Evolutionary conservation across 768 basidiomycete genomes (phyloP).

Genomic region (Lactarius sp.): DNA sequence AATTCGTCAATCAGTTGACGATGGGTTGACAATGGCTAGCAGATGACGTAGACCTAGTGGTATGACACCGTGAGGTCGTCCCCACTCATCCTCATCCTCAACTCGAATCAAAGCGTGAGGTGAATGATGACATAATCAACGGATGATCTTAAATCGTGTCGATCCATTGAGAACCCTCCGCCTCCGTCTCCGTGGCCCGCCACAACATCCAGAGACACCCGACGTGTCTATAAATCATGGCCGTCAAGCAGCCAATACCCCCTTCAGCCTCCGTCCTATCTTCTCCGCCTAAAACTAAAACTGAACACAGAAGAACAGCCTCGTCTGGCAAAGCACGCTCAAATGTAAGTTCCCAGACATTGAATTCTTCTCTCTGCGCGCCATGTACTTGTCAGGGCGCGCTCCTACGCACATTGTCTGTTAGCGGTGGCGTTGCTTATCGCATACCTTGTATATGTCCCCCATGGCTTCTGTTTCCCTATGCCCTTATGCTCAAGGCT

Average conservation of each 20-base stretch:
- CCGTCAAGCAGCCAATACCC: slow-evolving; percentile 16
- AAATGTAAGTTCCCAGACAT: slow-evolving; percentile 5
- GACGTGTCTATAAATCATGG: neutral
- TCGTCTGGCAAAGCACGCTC: slow-evolving; percentile 12
- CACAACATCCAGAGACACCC: no score
- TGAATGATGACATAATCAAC: no score
- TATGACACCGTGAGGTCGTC: no score
- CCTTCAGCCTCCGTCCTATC: neutral
- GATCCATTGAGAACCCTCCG: neutral
- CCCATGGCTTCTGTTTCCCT: neutral
- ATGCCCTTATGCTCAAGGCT: neutral
- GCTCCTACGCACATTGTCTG: neutral
- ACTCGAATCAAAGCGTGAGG: no score
- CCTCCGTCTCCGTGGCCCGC: neutral
- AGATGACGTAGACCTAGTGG: no score
- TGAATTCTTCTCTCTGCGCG: neutral
- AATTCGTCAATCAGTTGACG: neutral
- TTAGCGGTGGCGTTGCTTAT: neutral
- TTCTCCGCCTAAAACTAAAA: neutral
- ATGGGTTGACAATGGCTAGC: neutral
- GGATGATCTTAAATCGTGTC: neutral
- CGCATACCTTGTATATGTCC: neutral
- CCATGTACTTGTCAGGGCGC: neutral
- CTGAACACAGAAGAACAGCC: slow-evolving; percentile 1
- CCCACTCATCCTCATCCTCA: no score